Conservation (phyloP, 768 basidiomycete genomes). For the Harrya chromipes region DNA sequence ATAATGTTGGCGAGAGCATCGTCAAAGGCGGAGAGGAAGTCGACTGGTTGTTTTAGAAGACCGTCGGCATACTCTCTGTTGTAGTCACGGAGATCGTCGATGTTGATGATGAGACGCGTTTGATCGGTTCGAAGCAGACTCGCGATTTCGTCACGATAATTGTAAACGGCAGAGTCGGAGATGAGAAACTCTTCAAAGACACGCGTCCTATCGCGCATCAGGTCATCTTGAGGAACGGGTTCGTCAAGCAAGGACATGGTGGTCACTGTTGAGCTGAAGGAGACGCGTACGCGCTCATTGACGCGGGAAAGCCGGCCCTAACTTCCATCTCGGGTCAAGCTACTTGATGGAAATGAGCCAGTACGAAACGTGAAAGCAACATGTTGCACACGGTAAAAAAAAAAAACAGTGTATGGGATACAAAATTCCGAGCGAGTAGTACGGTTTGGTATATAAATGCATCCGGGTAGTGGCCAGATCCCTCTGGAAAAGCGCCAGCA, state of each 20-base stretch:
- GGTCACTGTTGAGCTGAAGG: not conserved
- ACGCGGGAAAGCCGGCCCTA: conserved; percentile 37
- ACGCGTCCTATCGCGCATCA: conserved; percentile 71
- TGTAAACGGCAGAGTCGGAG: conserved; percentile 62
- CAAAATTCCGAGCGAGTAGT: conserved; percentile 1
- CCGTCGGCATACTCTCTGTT: conserved; percentile 86
- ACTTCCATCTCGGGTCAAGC: not conserved
- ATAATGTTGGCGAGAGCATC: conserved; percentile 75
- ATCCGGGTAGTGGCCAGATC: conserved; percentile 2
- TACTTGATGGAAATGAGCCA: no score
- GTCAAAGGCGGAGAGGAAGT: conserved; percentile 88
- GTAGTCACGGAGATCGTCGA: conserved; percentile 94
- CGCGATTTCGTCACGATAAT: conserved; percentile 82
- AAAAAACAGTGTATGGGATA: not conserved
- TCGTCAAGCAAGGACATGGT: conserved; percentile 43
- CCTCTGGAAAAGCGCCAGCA: conserved; percentile 1
- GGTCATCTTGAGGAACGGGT: conserved; percentile 64
- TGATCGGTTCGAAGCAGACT: conserved; percentile 80
- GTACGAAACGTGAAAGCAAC: no score
- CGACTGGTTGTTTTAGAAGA: conserved; percentile 82
- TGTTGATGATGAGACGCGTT: conserved; percentile 89
- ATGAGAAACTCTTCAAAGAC: conserved; percentile 83
- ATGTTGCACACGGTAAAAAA: not conserved
- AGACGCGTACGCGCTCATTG: conserved; percentile 12
- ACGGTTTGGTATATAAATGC: conserved; percentile 7